phyloP scores from a whole-genome alignment of 768 basidiomycete genomes.

The Tephrocybe sp. region DNA sequence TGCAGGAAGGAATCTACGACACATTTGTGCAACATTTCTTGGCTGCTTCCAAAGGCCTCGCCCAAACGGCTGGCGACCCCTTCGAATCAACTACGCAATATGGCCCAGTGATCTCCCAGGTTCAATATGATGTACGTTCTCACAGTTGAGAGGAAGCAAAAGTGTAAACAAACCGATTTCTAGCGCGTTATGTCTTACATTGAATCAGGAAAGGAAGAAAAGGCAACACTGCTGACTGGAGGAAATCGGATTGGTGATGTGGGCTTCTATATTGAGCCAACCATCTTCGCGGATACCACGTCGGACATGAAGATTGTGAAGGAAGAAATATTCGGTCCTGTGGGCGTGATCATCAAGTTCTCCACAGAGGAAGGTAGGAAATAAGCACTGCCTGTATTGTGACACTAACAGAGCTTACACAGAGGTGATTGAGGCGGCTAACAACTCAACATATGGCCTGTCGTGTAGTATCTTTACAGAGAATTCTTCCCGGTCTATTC shows the following conservation, averaged over 20 bases:
- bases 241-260: slow-evolving; percentile 44
- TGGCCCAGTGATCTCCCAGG: slow-evolving; percentile 48
- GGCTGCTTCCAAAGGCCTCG: slow-evolving; percentile 26
- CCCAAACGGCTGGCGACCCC: slow-evolving; percentile 47
- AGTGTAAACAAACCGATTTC: too few species aligned
- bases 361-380: slow-evolving; percentile 12
- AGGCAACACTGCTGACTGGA: slow-evolving; percentile 57
- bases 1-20: slow-evolving; percentile 58
- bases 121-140: slow-evolving; percentile 42
- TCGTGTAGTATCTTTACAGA: slow-evolving; percentile 17
- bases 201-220: slow-evolving; percentile 57
- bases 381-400: too few species aligned
- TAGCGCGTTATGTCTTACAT: slow-evolving; percentile 68
- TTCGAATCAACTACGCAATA: slow-evolving; percentile 39
- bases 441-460: slow-evolving; percentile 15
- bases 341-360: slow-evolving; percentile 66
- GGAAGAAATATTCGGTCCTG: slow-evolving; percentile 70
- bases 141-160: too few species aligned
- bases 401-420: not conserved
- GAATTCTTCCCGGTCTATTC: slow-evolving; percentile 26
- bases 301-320: slow-evolving; percentile 60
- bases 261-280: slow-evolving; percentile 57
- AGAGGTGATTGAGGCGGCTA: slow-evolving; percentile 21
- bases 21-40: slow-evolving; percentile 47
- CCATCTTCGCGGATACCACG: slow-evolving; percentile 58